Percentiles rank a stretch among this genome's conserved stretches.
Conservation (phyloP, 805 yeast species). For the Huiozyma naganishii region DNA sequence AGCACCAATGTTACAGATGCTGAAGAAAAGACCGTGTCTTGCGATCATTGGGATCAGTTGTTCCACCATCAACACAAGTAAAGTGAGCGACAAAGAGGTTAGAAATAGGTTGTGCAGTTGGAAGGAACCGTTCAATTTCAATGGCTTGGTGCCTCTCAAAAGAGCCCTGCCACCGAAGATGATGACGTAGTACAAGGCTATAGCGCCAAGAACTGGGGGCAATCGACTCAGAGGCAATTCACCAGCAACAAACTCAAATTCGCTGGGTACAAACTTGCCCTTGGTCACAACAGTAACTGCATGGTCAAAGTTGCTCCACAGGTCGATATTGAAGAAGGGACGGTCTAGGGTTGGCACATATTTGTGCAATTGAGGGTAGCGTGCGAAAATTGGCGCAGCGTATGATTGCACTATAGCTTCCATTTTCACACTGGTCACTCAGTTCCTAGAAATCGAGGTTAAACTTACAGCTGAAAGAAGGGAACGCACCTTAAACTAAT, state of each 20-base stretch:
- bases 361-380: slow-evolving; percentile 12
- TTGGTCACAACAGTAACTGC: slow-evolving; percentile 12
- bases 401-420: slow-evolving; percentile 9
- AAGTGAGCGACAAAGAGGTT: slow-evolving; percentile 53
- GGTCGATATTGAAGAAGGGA: slow-evolving; percentile 27
- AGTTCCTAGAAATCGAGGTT: not conserved
- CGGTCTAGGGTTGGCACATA: slow-evolving; percentile 25
- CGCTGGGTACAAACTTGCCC: slow-evolving; percentile 25
- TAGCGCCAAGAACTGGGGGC: slow-evolving; percentile 45
- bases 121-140: slow-evolving; percentile 65
- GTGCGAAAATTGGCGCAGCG: slow-evolving; percentile 13
- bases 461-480: not conserved
- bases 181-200: slow-evolving; percentile 61
- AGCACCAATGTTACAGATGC: slow-evolving; percentile 68
- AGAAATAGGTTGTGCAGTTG: slow-evolving; percentile 76
- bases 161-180: slow-evolving; percentile 78
- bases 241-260: slow-evolving; percentile 58
- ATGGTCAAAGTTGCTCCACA: slow-evolving; percentile 24
- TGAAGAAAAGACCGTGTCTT: slow-evolving; percentile 68
- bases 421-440: slow-evolving; percentile 5
- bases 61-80: slow-evolving; percentile 66
- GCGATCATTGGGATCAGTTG: slow-evolving; percentile 73
- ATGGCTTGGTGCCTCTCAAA: slow-evolving; percentile 48
- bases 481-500: no score
- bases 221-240: slow-evolving; percentile 59